Evolutionary conservation across 2,329 filamentous ascomycete genomes (phyloP).

Genomic region (Ophiocordyceps australis): DNA sequence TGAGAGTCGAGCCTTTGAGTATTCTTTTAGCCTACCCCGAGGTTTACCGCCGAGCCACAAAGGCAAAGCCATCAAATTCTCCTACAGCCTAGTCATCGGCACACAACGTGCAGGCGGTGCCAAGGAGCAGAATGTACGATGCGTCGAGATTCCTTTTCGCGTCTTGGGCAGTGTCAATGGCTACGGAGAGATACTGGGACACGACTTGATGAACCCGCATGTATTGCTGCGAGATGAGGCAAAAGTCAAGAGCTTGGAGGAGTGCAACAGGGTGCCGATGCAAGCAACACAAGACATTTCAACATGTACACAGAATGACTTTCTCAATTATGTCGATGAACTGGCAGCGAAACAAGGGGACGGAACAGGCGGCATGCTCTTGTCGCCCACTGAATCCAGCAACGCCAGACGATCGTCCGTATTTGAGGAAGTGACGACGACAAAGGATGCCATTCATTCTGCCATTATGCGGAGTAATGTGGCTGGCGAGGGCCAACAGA

Average conservation of each 20-base stretch:
- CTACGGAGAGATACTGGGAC: constrained; percentile 73
- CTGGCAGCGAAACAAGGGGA: constrained; percentile 43
- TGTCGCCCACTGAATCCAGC: constrained; percentile 50
- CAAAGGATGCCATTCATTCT: constrained; percentile 77
- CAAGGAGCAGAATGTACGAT: constrained; percentile 67
- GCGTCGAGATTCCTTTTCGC: constrained; percentile 84
- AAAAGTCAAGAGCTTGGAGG: constrained; percentile 29
- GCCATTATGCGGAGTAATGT: constrained; percentile 74
- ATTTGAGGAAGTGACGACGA: constrained; percentile 39
- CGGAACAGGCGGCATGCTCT: constrained; percentile 36
- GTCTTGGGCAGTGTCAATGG: constrained; percentile 85
- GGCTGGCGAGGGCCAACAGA: constrained; percentile 49
- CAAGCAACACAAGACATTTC: constrained; percentile 10
- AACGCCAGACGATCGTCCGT: constrained; percentile 36
- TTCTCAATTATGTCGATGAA: constrained; percentile 60
- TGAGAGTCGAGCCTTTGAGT: constrained; percentile 75
- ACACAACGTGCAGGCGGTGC: constrained; percentile 70
- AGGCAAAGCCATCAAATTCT: constrained; percentile 85
- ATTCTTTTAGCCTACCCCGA: constrained; percentile 68
- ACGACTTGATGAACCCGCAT: constrained; percentile 90
- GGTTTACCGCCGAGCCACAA: constrained; percentile 83
- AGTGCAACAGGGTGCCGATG: constrained; percentile 9
- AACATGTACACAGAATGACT: constrained; percentile 39
- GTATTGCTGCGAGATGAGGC: constrained; percentile 77
- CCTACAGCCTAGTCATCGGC: constrained; percentile 78